A percentile compares a stretch with the other conserved stretches of the same genome.
Evolutionary conservation across 371 early-diverging fungal species (phyloP).

Genomic region (Syncephalastrum contaminatum): DNA sequence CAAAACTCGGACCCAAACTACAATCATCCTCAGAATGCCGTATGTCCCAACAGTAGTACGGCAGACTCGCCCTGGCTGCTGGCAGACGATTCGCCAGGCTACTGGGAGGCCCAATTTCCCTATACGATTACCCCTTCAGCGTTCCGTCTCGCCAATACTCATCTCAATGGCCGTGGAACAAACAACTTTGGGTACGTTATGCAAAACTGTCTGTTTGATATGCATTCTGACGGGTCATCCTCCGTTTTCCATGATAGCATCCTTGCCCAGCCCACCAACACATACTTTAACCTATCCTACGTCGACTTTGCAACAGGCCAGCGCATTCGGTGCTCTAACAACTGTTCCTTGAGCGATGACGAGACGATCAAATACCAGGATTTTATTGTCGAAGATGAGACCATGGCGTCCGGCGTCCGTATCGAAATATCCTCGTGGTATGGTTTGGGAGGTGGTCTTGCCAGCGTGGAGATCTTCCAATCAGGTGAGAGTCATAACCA

Average conservation of each 20-base stretch:
- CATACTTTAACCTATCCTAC: conserved; percentile 55
- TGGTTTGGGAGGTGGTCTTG: conserved; percentile 72
- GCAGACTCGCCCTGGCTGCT: conserved; percentile 57
- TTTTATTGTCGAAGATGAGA: conserved; percentile 48
- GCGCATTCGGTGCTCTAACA: conserved; percentile 49
- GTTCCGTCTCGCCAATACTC: conserved; percentile 67
- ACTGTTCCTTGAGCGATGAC: conserved; percentile 58
- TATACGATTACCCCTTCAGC: conserved; percentile 62
- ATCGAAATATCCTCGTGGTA: conserved; percentile 72
- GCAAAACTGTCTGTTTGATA: conserved; percentile 5
- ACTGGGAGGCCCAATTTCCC: conserved; percentile 63
- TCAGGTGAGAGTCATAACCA: conserved; percentile 32
- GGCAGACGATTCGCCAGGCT: conserved; percentile 62
- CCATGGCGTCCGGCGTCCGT: conserved; percentile 50
- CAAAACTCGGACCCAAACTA: conserved; percentile 31
- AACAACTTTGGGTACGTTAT: conserved; percentile 56
- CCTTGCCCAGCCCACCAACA: conserved; percentile 46
- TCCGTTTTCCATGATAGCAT: conserved; percentile 19
- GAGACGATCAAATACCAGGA: conserved; percentile 54
- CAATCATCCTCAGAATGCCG: conserved; percentile 43
- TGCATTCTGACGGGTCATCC: not conserved
- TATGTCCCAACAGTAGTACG: conserved; percentile 46
- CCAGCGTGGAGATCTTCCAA: conserved; percentile 68
- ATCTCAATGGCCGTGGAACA: conserved; percentile 59
- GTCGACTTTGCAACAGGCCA: conserved; percentile 53